Base-by-base conservation (phyloP, 164 flowering plant genomes). In the Kalanchoe fedtschenkoi region DNA sequence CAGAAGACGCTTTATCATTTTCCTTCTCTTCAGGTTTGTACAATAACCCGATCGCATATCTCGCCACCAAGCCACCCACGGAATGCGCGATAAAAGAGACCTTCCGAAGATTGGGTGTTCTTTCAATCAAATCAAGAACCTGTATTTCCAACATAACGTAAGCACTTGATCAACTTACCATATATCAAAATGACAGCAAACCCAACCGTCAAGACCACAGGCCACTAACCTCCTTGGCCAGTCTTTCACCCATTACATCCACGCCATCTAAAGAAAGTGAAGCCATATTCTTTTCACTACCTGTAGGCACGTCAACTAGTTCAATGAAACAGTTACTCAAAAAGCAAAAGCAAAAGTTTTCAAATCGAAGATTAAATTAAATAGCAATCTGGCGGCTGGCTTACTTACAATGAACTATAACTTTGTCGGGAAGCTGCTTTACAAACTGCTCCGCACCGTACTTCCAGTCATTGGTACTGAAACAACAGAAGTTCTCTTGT, bases 181-280 rank as follows among this genome's bases (percentile, higher is more conserved):
- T 2, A 16, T 28, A 17, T 54, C 32, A 54, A 22, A 21, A 39
- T 19, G 19, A 26, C 9, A 1, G 0, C n/a, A 35, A 7, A 14
- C 1, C 26, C 21, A 21, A 64, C 5, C 1, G 28, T 33, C n/a
- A 28, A 44, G 33, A 33, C 9, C 69, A 35, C 51, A 62, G 17
- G 39, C 35, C 38, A 67, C 75, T 29, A 63, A 93, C 99, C 97
- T 95, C 99, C 38, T 76, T 81, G 39, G 91, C 87, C 69, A 95
- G 74, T 35, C 99, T 71, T 47, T 86, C 89, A 13, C 97, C 99
- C 97, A 91, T 91, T 32, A 91, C 96, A 80, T 95, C 99, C 61
- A 95, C 89, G 22, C 99, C 97, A 74, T 95, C 99, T 57, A 95
- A 71, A 32, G 96, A 80, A 71, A 79, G 72, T 64, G 15, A 76